Evolutionary conservation across 1,139 yeast genomes (phyloP), one percentile per base, ranked within the genome.

Genomic region (Yamadazyma siamensis): DNA sequence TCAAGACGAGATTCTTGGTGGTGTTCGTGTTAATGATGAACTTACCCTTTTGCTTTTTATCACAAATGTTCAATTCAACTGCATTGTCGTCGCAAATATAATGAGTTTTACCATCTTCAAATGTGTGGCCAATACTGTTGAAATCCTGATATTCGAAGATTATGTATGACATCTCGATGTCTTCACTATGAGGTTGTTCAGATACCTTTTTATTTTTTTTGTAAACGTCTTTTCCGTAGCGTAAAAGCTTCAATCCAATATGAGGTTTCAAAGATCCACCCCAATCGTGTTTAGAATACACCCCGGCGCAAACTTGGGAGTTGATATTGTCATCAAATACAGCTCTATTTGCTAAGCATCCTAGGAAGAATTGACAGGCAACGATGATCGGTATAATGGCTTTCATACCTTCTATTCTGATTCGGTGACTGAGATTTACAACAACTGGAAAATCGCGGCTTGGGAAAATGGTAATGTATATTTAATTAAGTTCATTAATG

Each of bases 281-380:
- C 91, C 95, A 86, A 52, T 89, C 95, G 29, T 77, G 70, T 47
- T 80, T 82, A 32, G 91, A 75, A 59, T 89, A 91, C 75, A 91
- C 79, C 23, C 98, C 98, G 8, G 89, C 73, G 56, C 98, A 91
- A 17, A 77, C 77, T 50, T 85, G 94, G 13, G 81, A 67, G 29
- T 55, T 47, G 22, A 56, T 47, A 6, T 56, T 53, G 11, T 70
- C 57, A 31, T 73, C 71, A 40, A 83, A 64, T 16, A 49, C 47
- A 30, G 70, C 79, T 41, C 60, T 59, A 44, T 78, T 77, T 26
- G 80, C 80, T 4, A 46, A 4, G 18, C 25, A 21, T 10, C 28
- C 29, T 4, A 15, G 23, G 13, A 31, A n/a, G n/a, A 27, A 31
- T 27, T 31, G 34, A 24, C 20, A 20, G 21, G 25, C 6, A n/a